These are phyloP conservation scores for Kuraishia piskuri DNA, from an alignment of 805 yeast species.

Conservation along the genomic window DNA sequence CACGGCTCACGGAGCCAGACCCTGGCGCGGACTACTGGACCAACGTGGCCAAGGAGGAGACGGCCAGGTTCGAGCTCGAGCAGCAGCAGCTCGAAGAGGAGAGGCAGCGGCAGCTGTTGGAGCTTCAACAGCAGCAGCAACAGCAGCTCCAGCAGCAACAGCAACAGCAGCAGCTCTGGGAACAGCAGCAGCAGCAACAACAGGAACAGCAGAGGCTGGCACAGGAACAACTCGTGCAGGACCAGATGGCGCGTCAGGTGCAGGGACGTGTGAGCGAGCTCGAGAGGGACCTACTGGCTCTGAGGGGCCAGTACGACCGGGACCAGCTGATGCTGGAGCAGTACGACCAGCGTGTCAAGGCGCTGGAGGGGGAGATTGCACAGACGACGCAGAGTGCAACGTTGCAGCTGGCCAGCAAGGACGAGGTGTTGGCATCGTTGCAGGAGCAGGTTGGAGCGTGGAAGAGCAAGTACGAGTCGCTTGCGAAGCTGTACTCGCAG, in stretches of 20 bases:
- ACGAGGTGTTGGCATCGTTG: conserved; percentile 56
- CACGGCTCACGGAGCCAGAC: conserved; percentile 44
- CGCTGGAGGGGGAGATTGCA: conserved; percentile 64
- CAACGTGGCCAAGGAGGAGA: conserved; percentile 25
- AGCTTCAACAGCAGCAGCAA: conserved; percentile 55
- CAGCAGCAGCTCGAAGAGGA: conserved; percentile 50
- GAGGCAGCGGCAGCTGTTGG: conserved; percentile 51
- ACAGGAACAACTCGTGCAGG: conserved; percentile 59
- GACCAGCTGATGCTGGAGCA: conserved; percentile 80
- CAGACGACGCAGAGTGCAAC: conserved; percentile 56
- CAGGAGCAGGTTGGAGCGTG: conserved; percentile 73
- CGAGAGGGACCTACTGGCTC: conserved; percentile 69
- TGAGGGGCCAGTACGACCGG: conserved; percentile 76
- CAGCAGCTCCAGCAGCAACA: conserved; percentile 60
- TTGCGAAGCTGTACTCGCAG: conserved; percentile 86
- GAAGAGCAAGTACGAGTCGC: conserved; percentile 80
- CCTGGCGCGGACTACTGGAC: conserved; percentile 35
- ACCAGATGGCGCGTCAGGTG: conserved; percentile 64
- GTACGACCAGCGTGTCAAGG: conserved; percentile 78
- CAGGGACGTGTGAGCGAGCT: conserved; percentile 74
- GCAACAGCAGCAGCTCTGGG: conserved; percentile 67
- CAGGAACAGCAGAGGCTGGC: conserved; percentile 60
- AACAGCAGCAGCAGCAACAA: conserved; percentile 66
- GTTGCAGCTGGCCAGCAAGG: conserved; percentile 68
- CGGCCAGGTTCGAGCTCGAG: conserved; percentile 12